Conservation (phyloP, 495 filamentous ascomycete genomes). For the Xylaria flabelliformis region DNA sequence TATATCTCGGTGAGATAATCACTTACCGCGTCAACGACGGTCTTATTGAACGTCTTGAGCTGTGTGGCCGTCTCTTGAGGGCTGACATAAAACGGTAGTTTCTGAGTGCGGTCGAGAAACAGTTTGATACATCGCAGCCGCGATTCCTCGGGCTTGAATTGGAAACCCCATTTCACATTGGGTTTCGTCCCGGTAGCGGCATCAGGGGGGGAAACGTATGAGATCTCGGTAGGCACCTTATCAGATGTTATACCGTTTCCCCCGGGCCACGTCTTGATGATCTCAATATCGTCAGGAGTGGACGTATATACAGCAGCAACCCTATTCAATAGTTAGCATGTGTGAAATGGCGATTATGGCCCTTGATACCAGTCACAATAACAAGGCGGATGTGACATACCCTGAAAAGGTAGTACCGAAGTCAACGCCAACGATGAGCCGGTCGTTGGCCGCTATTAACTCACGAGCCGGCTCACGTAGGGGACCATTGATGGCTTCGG, state of each 20-base stretch:
- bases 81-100: slow-evolving; percentile 77
- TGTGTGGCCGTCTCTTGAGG: slow-evolving; percentile 76
- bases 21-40: slow-evolving; percentile 64
- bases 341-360: neutral
- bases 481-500: slow-evolving; percentile 62
- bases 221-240: slow-evolving; percentile 70
- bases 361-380: neutral
- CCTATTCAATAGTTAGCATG: slow-evolving; percentile 44
- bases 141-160: slow-evolving; percentile 75
- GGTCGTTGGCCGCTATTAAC: slow-evolving; percentile 53
- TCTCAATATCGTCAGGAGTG: slow-evolving; percentile 77
- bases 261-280: slow-evolving; percentile 83
- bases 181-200: slow-evolving; percentile 43
- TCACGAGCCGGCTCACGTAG: slow-evolving; percentile 59
- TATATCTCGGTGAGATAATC: slow-evolving; percentile 75
- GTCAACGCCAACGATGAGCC: slow-evolving; percentile 70
- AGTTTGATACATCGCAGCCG: slow-evolving; percentile 80
- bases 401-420: slow-evolving; percentile 76
- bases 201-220: slow-evolving; percentile 55
- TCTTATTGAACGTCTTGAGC: slow-evolving; percentile 68
- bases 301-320: slow-evolving; percentile 78
- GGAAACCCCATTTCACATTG: slow-evolving; percentile 74
- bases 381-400: slow-evolving; percentile 47
- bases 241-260: slow-evolving; percentile 75
- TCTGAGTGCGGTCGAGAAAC: slow-evolving; percentile 78